Conservation (phyloP, 768 basidiomycete genomes). For the Lactarius akahatsu region DNA sequence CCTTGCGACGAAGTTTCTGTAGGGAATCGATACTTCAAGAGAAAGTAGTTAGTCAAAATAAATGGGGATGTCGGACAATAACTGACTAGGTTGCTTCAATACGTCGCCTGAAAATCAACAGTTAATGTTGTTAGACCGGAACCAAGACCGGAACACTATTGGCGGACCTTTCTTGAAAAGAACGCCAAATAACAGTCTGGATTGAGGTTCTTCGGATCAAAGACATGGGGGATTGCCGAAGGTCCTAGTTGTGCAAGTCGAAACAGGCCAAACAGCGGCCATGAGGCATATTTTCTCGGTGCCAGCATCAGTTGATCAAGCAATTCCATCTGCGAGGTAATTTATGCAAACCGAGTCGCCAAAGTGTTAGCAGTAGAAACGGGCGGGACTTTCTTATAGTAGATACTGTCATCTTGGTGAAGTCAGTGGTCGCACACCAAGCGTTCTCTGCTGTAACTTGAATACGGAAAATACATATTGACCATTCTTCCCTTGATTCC, state of each 20-base stretch:
- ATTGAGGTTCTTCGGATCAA: neutral
- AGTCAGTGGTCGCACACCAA: neutral
- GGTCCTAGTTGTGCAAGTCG: neutral
- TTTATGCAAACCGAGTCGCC: no score
- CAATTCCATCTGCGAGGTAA: no score
- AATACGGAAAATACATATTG: neutral
- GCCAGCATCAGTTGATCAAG: no score
- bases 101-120: neutral
- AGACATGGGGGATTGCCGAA: neutral
- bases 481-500: neutral
- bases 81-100: neutral
- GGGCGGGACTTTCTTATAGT: no score
- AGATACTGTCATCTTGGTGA: no score
- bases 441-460: neutral
- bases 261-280: no score
- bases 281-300: no score
- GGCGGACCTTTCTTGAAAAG: neutral
- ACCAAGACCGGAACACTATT: neutral
- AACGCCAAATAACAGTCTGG: neutral
- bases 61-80: neutral
- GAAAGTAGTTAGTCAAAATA: no score
- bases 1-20: no score
- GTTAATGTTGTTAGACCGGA: neutral
- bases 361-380: no score
- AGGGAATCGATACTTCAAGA: no score